Percentiles rank a stretch among this genome's conserved stretches.
Evolutionary conservation across 2,329 filamentous ascomycete species (phyloP).

Genomic region (Plenodomus lindquistii): DNA sequence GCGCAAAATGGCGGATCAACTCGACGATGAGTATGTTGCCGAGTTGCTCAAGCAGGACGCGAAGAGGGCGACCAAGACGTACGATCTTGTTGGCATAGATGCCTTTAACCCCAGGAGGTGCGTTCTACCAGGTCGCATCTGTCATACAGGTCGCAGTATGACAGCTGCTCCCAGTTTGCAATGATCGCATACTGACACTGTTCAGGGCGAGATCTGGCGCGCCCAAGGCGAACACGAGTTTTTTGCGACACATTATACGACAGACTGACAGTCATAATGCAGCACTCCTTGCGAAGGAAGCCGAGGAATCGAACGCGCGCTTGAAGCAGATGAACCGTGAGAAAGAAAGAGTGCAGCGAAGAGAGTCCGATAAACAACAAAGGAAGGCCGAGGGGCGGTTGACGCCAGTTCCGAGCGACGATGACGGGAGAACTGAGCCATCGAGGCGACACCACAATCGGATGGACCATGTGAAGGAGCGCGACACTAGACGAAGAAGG

Average conservation of each 20-base stretch:
- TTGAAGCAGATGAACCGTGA: conserved; percentile 54
- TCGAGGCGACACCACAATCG: conserved; percentile 21
- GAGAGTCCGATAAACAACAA: conserved; percentile 14
- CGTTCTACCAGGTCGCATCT: too few relatives aligned
- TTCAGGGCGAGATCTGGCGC: conserved; percentile 64
- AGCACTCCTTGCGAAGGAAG: conserved; percentile 80
- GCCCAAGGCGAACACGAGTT: conserved; percentile 89
- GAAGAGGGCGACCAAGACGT: conserved; percentile 70
- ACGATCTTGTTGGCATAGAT: conserved; percentile 73
- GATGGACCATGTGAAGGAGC: conserved; percentile 19
- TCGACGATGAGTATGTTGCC: conserved; percentile 78
- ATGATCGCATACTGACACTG: neutral
- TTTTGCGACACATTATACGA: conserved; percentile 84
- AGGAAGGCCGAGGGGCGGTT: conserved; percentile 26
- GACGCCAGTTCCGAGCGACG: conserved; percentile 20
- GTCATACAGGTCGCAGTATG: neutral
- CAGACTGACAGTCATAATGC: conserved; percentile 90
- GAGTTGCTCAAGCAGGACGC: conserved; percentile 80
- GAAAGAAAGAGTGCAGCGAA: conserved; percentile 14
- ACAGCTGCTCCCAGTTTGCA: neutral
- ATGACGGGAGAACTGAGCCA: conserved; percentile 18
- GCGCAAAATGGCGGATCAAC: conserved; percentile 22
- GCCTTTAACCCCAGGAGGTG: conserved; percentile 64
- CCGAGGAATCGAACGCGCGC: conserved; percentile 73
- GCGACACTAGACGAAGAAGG: conserved; percentile 7